Evolutionary conservation across 768 basidiomycete species (phyloP), one percentile per base, ranked within the genome.

Genomic region (Cyathus striatus): DNA sequence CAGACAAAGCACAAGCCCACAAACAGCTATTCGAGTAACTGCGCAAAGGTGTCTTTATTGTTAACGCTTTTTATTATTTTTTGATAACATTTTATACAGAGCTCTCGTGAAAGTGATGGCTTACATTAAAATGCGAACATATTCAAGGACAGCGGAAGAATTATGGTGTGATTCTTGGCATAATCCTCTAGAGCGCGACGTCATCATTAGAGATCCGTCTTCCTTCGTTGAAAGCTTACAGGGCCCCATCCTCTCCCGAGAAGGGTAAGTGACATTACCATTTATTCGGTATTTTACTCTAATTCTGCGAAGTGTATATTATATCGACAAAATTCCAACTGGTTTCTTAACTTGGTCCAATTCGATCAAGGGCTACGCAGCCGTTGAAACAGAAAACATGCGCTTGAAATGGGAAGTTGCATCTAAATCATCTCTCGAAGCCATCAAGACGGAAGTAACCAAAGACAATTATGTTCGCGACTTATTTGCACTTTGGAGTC

Each of bases 321-420:
- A 83, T 58, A 66, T 86, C 16, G 91, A 95, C 63, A 84, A 88
- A 55, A 63, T 86, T 17, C 63, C 69, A 25, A 86, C 84, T 5
- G 92, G 91, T 2, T 93, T 91, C 67, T 59, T 93, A 40, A 64
- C 78, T 3, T 93, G 91, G 90, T 62, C 74, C 18, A 58, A 73
- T 47, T 70, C 66, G 25, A 65, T 90, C 39, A 81, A 82, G 51
- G 83, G 71, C 13, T 90, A 89, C 54, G n/a, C 56, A 47, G 23
- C 56, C 65, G 21, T 60, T 69, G 2, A 50, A 58, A 5, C 65
- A 65, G 4, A 62, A 66, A n/a, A 48, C 62, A 10, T 64, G 12
- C 52, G 66, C 1, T 55, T 79, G 21, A 45, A 51, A 22, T 86
- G 86, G 79, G 83, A 88, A 33, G 21, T 54, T 3, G 60, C 58